Percentiles rank a stretch among this genome's conserved stretches.
These are phyloP conservation scores for Nannizziopsis arthrosporioides DNA, from an alignment of 2,329 filamentous ascomycete species.

Conservation along the genomic window DNA sequence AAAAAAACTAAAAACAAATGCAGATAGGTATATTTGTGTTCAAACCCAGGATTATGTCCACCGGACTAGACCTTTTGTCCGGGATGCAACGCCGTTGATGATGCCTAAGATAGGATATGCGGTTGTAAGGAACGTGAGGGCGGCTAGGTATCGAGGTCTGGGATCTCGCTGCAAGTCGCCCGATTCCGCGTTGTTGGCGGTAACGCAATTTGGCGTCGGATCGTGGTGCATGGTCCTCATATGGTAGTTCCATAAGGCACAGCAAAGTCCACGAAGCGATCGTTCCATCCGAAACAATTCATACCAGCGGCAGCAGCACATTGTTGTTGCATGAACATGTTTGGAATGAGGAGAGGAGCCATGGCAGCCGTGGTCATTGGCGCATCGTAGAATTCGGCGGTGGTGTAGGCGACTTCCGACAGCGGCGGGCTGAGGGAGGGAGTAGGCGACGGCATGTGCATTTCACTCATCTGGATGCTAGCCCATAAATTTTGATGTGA, in stretches of 20 bases:
- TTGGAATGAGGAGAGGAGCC: slow-evolving; percentile 67
- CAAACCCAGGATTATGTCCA: slow-evolving; percentile 4
- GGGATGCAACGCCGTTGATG: slow-evolving; percentile 41
- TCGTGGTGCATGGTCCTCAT: slow-evolving; percentile 38
- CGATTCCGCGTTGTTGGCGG: slow-evolving; percentile 13
- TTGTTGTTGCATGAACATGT: slow-evolving; percentile 67
- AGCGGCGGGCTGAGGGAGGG: slow-evolving; percentile 70
- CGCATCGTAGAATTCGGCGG: slow-evolving; percentile 61
- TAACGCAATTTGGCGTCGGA: slow-evolving; percentile 13
- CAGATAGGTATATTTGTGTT: slow-evolving; percentile 25
- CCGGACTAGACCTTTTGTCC: slow-evolving; percentile 23
- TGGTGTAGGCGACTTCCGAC: slow-evolving; percentile 53
- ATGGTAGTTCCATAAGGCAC: slow-evolving; percentile 62
- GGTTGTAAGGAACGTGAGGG: slow-evolving; percentile 3
- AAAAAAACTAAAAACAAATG: too few species aligned
- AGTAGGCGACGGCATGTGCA: slow-evolving; percentile 63
- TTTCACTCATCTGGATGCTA: slow-evolving; percentile 60
- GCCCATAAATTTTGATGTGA: slow-evolving; percentile 66
- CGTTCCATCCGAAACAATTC: slow-evolving; percentile 67
- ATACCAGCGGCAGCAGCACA: slow-evolving; percentile 71
- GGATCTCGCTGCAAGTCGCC: slow-evolving; percentile 15
- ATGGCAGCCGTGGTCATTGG: slow-evolving; percentile 64
- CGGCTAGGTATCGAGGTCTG: slow-evolving; percentile 23
- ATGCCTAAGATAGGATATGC: slow-evolving; percentile 36
- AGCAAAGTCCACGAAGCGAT: slow-evolving; percentile 71